Evolutionary conservation across 202 grass and related monocot genomes (phyloP).

Genomic region (Cymbopogon flexuosus): DNA sequence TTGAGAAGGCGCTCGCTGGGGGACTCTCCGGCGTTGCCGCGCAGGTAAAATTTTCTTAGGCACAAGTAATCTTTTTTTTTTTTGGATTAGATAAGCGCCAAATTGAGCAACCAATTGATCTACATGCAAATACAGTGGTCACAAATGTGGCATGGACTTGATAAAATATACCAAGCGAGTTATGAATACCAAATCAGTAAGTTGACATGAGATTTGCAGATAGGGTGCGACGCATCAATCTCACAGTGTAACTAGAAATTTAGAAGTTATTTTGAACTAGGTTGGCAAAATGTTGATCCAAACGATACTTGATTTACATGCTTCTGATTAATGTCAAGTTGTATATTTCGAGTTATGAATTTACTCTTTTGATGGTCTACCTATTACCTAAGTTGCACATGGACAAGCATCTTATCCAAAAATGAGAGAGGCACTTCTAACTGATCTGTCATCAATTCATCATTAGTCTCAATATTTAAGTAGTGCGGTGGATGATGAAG

Average conservation of each 20-base stretch:
- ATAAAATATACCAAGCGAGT: too few relatives aligned
- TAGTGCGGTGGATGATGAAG: not conserved
- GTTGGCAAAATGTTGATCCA: not conserved
- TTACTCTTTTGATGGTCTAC: not conserved
- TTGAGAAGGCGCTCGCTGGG: conserved; percentile 62
- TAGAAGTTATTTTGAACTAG: not conserved
- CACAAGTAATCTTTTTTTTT: not conserved
- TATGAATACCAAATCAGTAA: not conserved
- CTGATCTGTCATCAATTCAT: not conserved
- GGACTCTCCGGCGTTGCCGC: conserved; percentile 64
- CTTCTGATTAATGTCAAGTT: not conserved
- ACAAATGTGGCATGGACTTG: not conserved
- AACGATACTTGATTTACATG: not conserved
- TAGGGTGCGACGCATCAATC: not conserved
- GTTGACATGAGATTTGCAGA: not conserved
- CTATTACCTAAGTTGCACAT: not conserved
- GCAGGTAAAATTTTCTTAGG: conserved; percentile 41
- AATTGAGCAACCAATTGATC: not conserved
- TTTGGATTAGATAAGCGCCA: not conserved
- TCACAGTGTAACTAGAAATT: not conserved
- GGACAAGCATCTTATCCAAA: not conserved
- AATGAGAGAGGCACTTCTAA: not conserved
- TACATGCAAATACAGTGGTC: not conserved
- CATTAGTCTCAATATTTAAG: not conserved
- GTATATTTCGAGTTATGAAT: not conserved